Conservation (phyloP, 352 stramenopile genomes). For the Phytophthora megakarya region DNA sequence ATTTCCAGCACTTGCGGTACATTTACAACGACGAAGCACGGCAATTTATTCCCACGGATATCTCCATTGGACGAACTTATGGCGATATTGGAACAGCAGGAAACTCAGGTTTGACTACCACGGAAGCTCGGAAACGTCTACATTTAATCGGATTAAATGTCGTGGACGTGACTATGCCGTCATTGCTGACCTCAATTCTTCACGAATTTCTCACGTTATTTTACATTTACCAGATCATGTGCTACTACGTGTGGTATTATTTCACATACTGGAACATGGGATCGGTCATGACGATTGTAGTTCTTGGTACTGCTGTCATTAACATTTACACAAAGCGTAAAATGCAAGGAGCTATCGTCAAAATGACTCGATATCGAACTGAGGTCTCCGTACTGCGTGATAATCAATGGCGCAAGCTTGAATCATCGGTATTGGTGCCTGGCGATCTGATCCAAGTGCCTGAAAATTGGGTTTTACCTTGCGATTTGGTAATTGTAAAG, state of each 20-base stretch:
- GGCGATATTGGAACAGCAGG: slow-evolving; percentile 19
- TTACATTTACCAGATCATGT: slow-evolving; percentile 61
- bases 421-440: slow-evolving; percentile 41
- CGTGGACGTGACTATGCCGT: slow-evolving; percentile 50
- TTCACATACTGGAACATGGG: slow-evolving; percentile 56
- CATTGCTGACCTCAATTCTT: slow-evolving; percentile 34
- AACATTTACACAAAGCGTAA: slow-evolving; percentile 57
- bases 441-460: slow-evolving; percentile 54
- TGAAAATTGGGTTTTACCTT: slow-evolving; percentile 55
- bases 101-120: slow-evolving; percentile 14
- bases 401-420: slow-evolving; percentile 40
- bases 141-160: slow-evolving; percentile 36
- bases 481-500: slow-evolving; percentile 62
- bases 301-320: slow-evolving; percentile 36
- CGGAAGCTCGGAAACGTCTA: slow-evolving; percentile 26
- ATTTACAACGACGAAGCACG: slow-evolving; percentile 34
- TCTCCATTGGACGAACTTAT: slow-evolving; percentile 35
- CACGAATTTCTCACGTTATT: slow-evolving; percentile 51
- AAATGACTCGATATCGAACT: slow-evolving; percentile 55
- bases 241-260: slow-evolving; percentile 68
- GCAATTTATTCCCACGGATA: slow-evolving; percentile 36
- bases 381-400: slow-evolving; percentile 56
- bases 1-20: slow-evolving; percentile 58
- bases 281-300: slow-evolving; percentile 45
- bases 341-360: slow-evolving; percentile 46